Evolutionary conservation across 371 early-diverging fungal species (phyloP).

Genomic region (Fennellomyces sp.): DNA sequence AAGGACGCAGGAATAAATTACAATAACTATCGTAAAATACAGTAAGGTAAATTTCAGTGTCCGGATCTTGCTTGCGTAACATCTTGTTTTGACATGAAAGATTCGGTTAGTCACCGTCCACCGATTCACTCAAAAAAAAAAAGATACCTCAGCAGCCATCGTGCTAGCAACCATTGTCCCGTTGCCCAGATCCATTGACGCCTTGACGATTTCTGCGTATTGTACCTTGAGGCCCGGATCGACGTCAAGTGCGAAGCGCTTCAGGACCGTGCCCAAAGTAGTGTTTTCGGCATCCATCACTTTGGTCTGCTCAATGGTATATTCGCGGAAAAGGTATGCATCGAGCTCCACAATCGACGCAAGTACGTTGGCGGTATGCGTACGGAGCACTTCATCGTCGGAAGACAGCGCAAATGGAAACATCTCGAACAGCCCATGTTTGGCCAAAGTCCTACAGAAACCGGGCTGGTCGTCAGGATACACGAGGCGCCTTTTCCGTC

Average conservation of each 20-base stretch:
- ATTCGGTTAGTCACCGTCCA: background rate
- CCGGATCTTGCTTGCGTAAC: conserved; percentile 51
- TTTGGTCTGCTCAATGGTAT: conserved; percentile 64
- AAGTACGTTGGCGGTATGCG: conserved; percentile 71
- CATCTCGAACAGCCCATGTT: conserved; percentile 77
- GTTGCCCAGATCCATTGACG: conserved; percentile 69
- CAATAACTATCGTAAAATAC: conserved; percentile 75
- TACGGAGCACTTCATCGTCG: conserved; percentile 52
- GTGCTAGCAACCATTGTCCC: conserved; percentile 22
- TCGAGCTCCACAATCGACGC: conserved; percentile 80
- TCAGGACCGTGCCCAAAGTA: conserved; percentile 65
- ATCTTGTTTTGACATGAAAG: conserved; percentile 2
- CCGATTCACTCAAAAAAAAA: too few relatives aligned
- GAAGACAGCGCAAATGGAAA: conserved; percentile 68
- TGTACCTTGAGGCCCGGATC: conserved; percentile 72
- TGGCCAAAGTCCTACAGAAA: conserved; percentile 59
- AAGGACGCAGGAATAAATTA: conserved; percentile 57
- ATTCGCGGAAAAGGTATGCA: conserved; percentile 70
- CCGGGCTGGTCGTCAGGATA: too few relatives aligned
- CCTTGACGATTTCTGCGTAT: conserved; percentile 73
- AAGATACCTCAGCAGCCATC: conserved; percentile 27
- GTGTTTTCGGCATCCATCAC: conserved; percentile 39
- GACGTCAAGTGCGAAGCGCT: conserved; percentile 57
- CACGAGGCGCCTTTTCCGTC: background rate
- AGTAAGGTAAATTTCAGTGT: conserved; percentile 74